Base-by-base conservation (phyloP, 306 rosid genomes). In the Pachyrhizus erosus region DNA sequence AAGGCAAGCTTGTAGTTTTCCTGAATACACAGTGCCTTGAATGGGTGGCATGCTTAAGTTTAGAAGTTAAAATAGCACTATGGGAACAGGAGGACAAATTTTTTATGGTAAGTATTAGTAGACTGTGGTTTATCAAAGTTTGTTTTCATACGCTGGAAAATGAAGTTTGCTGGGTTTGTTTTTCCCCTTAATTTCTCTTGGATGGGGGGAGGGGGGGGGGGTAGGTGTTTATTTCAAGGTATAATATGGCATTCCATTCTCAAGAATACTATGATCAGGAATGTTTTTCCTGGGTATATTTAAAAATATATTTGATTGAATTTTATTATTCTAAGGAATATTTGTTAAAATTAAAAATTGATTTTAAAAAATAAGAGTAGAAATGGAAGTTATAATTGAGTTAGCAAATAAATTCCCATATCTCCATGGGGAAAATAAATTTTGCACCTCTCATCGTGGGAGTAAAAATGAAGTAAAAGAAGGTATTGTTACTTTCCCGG, bases 101-200 rank as follows among this genome's bases (percentile, higher is more conserved):
- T 20, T 49, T 21, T 46, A 26, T 73, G 79, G 78, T 57, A 54
- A 74, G 55, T 73, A 66, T 75, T 57, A 77, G 15, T 64, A 15
- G 17, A 24, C 2, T 20, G 65, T 60, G 42, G 46, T 69, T 82
- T 74, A 77, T 67, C 2, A 45, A 58, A 79, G 80, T 34, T 48
- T 58, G 40, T 3, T 67, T 79, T 48, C 37, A 24, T n/a, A 21
- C 62, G 24, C 27, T 42, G 69, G 78, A 78, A 82, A 52, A 49
- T 74, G 21, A 78, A 15, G 80, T 72, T 79, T 67, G 17, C 7
- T 18, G 11, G 76, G 31, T 80, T 76, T 21, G 26, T 65, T 77
- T 79, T 80, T 17, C 29, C 70, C 31, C 31, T 48, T 45, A 34
- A 40, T 70, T 75, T 75, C 24, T 87, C 90, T 17, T 61, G 48